A percentile compares a stretch with the other conserved stretches of the same genome.
These are phyloP conservation scores for Choanephora cucurbitarum DNA, from an alignment of 371 early-diverging fungal species.

Conservation along the genomic window DNA sequence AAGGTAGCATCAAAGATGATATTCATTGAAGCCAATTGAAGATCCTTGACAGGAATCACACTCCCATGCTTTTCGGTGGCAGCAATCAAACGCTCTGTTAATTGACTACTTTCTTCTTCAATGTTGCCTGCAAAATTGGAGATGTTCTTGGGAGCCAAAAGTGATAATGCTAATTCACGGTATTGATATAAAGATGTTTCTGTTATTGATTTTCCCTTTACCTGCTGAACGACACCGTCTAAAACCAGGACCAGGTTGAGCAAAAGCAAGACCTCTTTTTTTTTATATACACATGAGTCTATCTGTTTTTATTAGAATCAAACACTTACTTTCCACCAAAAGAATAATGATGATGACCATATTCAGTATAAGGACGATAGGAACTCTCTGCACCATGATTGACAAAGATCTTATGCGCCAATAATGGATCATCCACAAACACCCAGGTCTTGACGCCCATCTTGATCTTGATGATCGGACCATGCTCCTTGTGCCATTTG, in stretches of 20 bases:
- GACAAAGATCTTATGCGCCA: conserved; percentile 27
- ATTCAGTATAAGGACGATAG: conserved; percentile 4
- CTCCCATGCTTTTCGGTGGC: neutral
- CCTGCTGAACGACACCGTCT: conserved; percentile 7
- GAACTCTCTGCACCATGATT: conserved; percentile 15
- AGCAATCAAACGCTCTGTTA: neutral
- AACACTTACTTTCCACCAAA: conserved; percentile 13
- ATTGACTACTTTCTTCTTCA: neutral
- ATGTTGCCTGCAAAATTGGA: conserved; percentile 2
- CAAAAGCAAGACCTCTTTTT: conserved; percentile 14
- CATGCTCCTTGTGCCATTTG: conserved; percentile 20
- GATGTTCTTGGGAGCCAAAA: conserved; percentile 12
- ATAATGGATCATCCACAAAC: conserved; percentile 8
- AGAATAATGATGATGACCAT: conserved; percentile 5
- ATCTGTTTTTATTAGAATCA: neutral
- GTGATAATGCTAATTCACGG: conserved; percentile 1
- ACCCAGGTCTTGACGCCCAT: conserved; percentile 23
- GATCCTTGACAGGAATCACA: neutral
- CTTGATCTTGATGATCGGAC: conserved; percentile 14
- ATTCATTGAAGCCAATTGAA: conserved; percentile 14
- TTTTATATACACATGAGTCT: neutral
- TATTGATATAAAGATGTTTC: too few relatives aligned
- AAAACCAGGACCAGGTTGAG: conserved; percentile 5
- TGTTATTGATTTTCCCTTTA: too few relatives aligned
- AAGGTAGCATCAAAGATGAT: conserved; percentile 5